Base-by-base conservation (phyloP, 2,329 filamentous ascomycete species). In the Phyllosticta citriasiana region DNA sequence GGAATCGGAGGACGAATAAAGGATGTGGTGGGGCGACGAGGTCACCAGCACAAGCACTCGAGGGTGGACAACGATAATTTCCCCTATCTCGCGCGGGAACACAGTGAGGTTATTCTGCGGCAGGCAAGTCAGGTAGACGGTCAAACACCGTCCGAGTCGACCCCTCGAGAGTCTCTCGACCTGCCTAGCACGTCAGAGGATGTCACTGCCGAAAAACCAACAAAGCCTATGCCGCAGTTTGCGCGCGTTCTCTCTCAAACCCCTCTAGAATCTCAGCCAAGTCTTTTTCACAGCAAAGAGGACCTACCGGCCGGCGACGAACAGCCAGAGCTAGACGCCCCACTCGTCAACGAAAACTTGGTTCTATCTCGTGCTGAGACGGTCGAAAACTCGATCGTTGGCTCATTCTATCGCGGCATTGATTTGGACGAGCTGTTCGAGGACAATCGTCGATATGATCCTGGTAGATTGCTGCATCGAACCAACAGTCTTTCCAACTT, bases 1-100 rank as follows among this genome's bases (percentile, higher is more conserved):
- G 91, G 91, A 0, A 81, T 96, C 61, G 89, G 60, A 51, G 60
- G 88, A 1, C 86, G 89, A 40, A 91, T 97, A 71, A 92, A 92
- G 69, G 91, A 93, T 70, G 90, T 86, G 2, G 88, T 96, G 40
- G 89, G 89, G 35, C 69, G 77, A 40, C 73, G 76, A 24, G 72
- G 71, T 12, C 75, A 78, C 64, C 71, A 76, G 19, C 69, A 71
- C 35, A 78, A 73, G 58, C 64, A 71, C 12, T 69, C 71, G 0
- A 75, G 72, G 62, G 71, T 76, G 2, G 72, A 73, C 8, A 71
- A 72, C 26, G 70, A 70, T 52, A 57, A 68, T 81, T 9, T 26
- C n/a, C 30, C 53, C 8, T 30, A 54, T 30, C 30, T 56, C 8
- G 53, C 55, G 7, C 40, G 55, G 27, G 33, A 61, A 35, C 55